Evolutionary conservation across 495 filamentous ascomycete genomes (phyloP), one percentile per base, ranked within the genome.

Genomic region (Chaetomidium leptoderma): DNA sequence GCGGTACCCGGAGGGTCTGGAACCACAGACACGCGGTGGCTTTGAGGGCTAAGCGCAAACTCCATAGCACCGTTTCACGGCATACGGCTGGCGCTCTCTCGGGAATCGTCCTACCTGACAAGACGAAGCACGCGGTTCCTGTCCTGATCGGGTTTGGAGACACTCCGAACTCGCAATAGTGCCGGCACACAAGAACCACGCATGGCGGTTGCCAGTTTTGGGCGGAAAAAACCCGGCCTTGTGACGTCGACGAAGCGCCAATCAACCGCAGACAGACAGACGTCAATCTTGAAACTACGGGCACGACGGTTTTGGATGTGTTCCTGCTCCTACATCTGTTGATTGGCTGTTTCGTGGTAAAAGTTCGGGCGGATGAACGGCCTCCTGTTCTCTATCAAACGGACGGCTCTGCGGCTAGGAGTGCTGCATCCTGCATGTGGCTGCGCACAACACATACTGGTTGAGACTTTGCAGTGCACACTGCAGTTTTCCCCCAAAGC

Each of bases 21-120:
- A 33, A 49, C 43, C 26, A 49, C 19, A 47, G 23, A 50, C 36
- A 60, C 50, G 50, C 55, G 57, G 57, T 55, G 35, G 16, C 33
- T 37, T 35, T 19, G 33, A 33, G 32, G 13, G 26, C 24, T 19
- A 32, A n/a, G 11, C 17, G 30, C 29, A 36, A 29, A 42, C 16
- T 30, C 33, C 32, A 17, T 1, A 44, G 21, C 16, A 14, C 21
- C 6, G 30, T 55, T 55, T 46, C 32, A 37, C 43, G 23, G 21
- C 32, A 39, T 36, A 11, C 16, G 19, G 5, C 53, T 48, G 33
- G 42, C 14, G 17, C 32, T 36, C 40, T 29, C 29, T 13, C 30
- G 39, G 36, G n/a, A 29, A 26, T 42, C 19, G 52, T 29, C 14
- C 27, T 14, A 44, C 39, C 23, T 27, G 35, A 33, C 21, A 27